Evolutionary conservation across 805 yeast species (phyloP).

Genomic region (Debaryomyces hansenii): DNA sequence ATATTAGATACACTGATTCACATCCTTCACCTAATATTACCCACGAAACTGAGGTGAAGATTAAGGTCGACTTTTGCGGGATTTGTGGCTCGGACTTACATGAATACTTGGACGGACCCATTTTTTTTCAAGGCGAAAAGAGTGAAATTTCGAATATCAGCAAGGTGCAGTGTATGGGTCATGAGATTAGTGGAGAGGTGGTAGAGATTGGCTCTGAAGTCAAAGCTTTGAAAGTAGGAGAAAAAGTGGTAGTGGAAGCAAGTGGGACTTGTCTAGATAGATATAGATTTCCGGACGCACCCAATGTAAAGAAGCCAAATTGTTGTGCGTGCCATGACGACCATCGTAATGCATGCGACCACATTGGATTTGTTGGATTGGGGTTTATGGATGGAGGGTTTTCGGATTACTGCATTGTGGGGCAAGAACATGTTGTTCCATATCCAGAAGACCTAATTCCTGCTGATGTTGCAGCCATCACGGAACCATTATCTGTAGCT

Average conservation of each 20-base stretch:
- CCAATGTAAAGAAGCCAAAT: constrained; percentile 16
- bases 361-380: constrained; percentile 53
- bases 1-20: neutral
- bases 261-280: constrained; percentile 57
- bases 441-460: constrained; percentile 41
- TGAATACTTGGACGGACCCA: constrained; percentile 57
- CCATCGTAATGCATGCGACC: constrained; percentile 51
- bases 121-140: constrained; percentile 37
- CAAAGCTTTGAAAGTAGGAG: constrained; percentile 55
- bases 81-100: constrained; percentile 65
- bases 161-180: constrained; percentile 41
- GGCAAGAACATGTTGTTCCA: constrained; percentile 37
- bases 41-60: constrained; percentile 39
- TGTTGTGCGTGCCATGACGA: constrained; percentile 55
- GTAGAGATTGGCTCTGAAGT: constrained; percentile 59
- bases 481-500: constrained; percentile 61
- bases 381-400: constrained; percentile 60
- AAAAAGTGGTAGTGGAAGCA: constrained; percentile 65
- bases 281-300: constrained; percentile 35
- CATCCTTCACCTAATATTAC: neutral
- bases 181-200: constrained; percentile 65
- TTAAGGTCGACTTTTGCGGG: constrained; percentile 62
- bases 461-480: constrained; percentile 49
- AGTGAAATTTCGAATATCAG: constrained; percentile 48
- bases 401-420: constrained; percentile 48